A percentile compares a stretch with the other conserved stretches of the same genome.
Evolutionary conservation across 2,329 filamentous ascomycete species (phyloP).

Genomic region (Shiraia sp.): DNA sequence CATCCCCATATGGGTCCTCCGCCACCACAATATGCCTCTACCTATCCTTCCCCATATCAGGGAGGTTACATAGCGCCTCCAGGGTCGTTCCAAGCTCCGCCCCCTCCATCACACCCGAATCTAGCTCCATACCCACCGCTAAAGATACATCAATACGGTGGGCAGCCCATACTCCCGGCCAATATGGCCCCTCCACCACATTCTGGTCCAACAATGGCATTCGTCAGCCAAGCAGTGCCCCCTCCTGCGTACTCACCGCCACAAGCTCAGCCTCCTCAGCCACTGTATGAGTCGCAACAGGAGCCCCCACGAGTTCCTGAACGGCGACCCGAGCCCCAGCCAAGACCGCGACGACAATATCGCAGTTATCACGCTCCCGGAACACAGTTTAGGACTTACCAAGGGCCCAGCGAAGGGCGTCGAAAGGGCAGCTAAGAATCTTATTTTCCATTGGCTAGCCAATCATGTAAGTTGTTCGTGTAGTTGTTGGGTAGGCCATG

Average conservation of each 20-base stretch:
- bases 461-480: too few relatives aligned
- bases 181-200: slow-evolving; percentile 39
- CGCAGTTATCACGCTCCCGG: slow-evolving; percentile 38
- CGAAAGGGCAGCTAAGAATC: slow-evolving; percentile 23
- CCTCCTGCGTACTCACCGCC: slow-evolving; percentile 23
- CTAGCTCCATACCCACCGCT: slow-evolving; percentile 33
- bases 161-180: slow-evolving; percentile 46
- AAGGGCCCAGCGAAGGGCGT: slow-evolving; percentile 31
- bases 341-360: slow-evolving; percentile 34
- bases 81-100: slow-evolving; percentile 39
- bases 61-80: slow-evolving; percentile 38
- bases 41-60: slow-evolving; percentile 29
- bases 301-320: slow-evolving; percentile 14
- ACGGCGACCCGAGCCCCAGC: slow-evolving; percentile 25
- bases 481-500: too few relatives aligned
- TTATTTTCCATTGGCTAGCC: background rate
- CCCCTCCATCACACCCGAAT: slow-evolving; percentile 26
- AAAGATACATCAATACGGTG: slow-evolving; percentile 46
- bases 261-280: slow-evolving; percentile 18
- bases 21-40: slow-evolving; percentile 54
- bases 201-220: slow-evolving; percentile 16
- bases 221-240: slow-evolving; percentile 13
- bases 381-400: slow-evolving; percentile 39
- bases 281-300: slow-evolving; percentile 23
- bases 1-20: slow-evolving; percentile 20